Conservation (phyloP, 108 stramenopile genomes). For the Skeletonema menzelii region DNA sequence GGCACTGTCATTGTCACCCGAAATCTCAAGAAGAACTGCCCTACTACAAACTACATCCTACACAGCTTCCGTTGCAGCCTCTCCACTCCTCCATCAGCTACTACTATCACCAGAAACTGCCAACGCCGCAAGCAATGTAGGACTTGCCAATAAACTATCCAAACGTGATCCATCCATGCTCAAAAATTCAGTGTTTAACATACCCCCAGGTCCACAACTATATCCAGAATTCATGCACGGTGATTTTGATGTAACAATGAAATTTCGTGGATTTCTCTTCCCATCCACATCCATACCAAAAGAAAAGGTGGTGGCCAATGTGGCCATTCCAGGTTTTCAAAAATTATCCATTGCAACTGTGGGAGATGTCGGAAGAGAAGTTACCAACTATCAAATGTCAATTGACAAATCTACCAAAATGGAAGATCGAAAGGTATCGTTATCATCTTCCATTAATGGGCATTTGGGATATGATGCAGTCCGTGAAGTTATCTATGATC, state of each 20-base stretch:
- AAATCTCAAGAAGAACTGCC: not conserved
- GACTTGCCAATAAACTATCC: conserved; percentile 57
- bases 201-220: conserved; percentile 69
- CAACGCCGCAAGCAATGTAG: conserved; percentile 1
- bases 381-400: conserved; percentile 38
- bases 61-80: not conserved
- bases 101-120: not conserved
- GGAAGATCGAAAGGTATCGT: conserved; percentile 59
- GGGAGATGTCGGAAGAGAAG: conserved; percentile 73
- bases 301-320: conserved; percentile 47
- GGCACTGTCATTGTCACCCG: not conserved
- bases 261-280: conserved; percentile 69
- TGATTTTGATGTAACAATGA: conserved; percentile 53
- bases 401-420: conserved; percentile 57
- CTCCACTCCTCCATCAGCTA: not conserved
- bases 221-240: conserved; percentile 76
- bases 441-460: conserved; percentile 53
- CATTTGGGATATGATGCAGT: conserved; percentile 78
- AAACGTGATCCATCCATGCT: conserved; percentile 61
- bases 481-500: conserved; percentile 60
- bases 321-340: conserved; percentile 75
- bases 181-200: conserved; percentile 74
- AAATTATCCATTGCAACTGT: conserved; percentile 71
- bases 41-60: not conserved
- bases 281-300: conserved; percentile 63